phyloP scores from a whole-genome alignment of 257 asterid species.

The Przewalskia tangutica region DNA sequence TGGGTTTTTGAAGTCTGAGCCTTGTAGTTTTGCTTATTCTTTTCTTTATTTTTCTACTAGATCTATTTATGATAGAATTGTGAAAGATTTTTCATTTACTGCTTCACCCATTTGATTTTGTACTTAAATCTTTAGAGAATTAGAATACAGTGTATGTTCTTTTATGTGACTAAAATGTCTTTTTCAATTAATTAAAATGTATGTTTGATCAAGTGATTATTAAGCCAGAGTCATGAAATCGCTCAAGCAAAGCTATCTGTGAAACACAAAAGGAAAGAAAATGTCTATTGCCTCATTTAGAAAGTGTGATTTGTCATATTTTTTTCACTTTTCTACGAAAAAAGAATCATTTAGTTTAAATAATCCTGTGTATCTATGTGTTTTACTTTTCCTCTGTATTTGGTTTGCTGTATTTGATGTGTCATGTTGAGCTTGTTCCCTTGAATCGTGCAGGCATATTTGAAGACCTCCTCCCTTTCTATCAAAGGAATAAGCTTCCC shows the following conservation, averaged over 20 bases:
- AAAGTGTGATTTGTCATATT: background rate
- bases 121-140: background rate
- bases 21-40: background rate
- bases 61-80: background rate
- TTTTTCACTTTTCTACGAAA: background rate
- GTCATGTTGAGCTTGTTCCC: background rate
- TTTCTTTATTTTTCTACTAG: background rate
- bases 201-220: background rate
- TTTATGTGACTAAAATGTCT: background rate
- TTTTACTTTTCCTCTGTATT: background rate
- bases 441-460: slow-evolving; percentile 12
- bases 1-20: background rate
- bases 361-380: background rate
- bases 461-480: slow-evolving; percentile 24
- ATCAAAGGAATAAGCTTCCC: slow-evolving; percentile 22
- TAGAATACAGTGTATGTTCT: background rate
- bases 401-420: background rate
- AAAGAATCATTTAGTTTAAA: background rate
- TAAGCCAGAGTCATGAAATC: background rate
- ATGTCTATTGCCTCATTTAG: background rate
- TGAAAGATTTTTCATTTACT: background rate
- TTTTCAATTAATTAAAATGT: background rate
- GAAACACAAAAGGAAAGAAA: background rate
- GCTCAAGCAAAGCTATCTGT: background rate
- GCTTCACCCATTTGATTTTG: background rate